A percentile compares a stretch with the other conserved stretches of the same genome.
Conservation (phyloP, 208 protist species). For the Leishmania tarentolae region DNA sequence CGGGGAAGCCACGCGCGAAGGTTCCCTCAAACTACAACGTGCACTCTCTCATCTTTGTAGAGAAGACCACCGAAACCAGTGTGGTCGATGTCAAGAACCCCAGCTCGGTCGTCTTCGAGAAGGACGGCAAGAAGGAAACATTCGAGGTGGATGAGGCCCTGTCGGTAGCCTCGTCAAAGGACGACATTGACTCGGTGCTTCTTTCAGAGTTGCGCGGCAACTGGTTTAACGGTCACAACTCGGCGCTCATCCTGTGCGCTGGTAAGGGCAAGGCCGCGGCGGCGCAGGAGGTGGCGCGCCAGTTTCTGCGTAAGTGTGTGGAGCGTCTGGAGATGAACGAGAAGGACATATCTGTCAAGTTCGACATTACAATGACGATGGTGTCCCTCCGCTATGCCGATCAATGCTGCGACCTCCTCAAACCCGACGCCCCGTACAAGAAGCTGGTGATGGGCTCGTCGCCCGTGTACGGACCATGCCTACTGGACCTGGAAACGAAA, state of each 20-base stretch:
- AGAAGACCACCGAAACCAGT: slow-evolving; percentile 22
- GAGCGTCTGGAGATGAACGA: slow-evolving; percentile 59
- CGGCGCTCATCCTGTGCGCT: slow-evolving; percentile 54
- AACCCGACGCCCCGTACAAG: slow-evolving; percentile 37
- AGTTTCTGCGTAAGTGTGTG: slow-evolving; percentile 51
- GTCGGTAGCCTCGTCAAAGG: slow-evolving; percentile 28
- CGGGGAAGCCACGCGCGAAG: slow-evolving; percentile 46
- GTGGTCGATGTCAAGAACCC: slow-evolving; percentile 52
- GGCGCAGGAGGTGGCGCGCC: slow-evolving; percentile 36
- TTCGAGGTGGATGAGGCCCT: slow-evolving; percentile 79
- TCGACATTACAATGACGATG: slow-evolving; percentile 74
- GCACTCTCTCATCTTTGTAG: slow-evolving; percentile 70
- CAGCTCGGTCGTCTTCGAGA: slow-evolving; percentile 53
- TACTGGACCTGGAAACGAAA: slow-evolving; percentile 58
- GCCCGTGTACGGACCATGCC: slow-evolving; percentile 77
- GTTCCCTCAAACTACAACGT: slow-evolving; percentile 76
- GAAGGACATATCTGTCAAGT: slow-evolving; percentile 49
- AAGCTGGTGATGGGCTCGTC: slow-evolving; percentile 61
- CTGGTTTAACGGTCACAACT: slow-evolving; percentile 81
- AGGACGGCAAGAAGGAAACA: slow-evolving; percentile 69
- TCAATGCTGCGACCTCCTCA: slow-evolving; percentile 64
- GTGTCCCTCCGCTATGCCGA: slow-evolving; percentile 52
- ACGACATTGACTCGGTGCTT: slow-evolving; percentile 68
- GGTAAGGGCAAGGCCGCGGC: slow-evolving; percentile 46
- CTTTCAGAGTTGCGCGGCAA: slow-evolving; percentile 67